A percentile compares a stretch with the other conserved stretches of the same genome.
Evolutionary conservation across 2,329 filamentous ascomycete genomes (phyloP).

Genomic region (Tolypocladium ovalisporum): DNA sequence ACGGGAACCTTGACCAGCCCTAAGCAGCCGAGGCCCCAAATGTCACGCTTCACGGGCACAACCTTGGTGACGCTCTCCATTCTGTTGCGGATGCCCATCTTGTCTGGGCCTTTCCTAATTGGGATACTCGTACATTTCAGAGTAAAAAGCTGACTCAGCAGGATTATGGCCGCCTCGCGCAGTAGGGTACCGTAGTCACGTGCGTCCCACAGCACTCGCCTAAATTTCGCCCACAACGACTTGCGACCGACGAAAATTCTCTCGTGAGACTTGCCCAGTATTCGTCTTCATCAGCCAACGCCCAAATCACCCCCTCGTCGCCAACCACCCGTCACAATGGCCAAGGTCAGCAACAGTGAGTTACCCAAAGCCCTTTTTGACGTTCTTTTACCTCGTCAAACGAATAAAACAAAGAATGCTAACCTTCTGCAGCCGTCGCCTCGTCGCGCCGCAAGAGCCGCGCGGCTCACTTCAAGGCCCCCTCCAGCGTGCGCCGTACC

Average conservation of each 20-base stretch:
- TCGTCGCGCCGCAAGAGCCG: slow-evolving; percentile 97
- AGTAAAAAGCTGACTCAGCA: not conserved
- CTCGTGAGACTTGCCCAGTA: not conserved
- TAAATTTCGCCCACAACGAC: slow-evolving; percentile 21
- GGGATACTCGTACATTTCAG: not conserved
- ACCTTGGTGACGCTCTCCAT: not conserved
- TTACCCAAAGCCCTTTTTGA: slow-evolving; percentile 3
- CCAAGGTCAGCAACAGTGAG: slow-evolving; percentile 56
- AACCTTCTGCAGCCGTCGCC: slow-evolving; percentile 35
- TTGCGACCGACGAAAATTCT: slow-evolving; percentile 6
- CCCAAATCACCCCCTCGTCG: slow-evolving; percentile 14
- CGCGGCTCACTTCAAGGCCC: slow-evolving; percentile 95
- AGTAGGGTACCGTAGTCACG: slow-evolving; percentile 16
- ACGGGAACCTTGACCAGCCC: no score
- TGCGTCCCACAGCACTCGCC: slow-evolving; percentile 12
- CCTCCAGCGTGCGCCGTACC: slow-evolving; percentile 84
- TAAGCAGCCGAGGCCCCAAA: no score
- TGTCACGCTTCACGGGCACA: not conserved
- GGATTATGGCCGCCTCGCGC: not conserved
- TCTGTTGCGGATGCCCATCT: not conserved
- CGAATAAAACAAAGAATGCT: not conserved
- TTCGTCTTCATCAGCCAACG: slow-evolving; percentile 18
- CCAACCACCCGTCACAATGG: slow-evolving; percentile 45
- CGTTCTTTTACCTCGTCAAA: not conserved
- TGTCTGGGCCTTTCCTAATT: not conserved